Conservation (phyloP, 441 rosid genomes). For the Populus hybrid region DNA sequence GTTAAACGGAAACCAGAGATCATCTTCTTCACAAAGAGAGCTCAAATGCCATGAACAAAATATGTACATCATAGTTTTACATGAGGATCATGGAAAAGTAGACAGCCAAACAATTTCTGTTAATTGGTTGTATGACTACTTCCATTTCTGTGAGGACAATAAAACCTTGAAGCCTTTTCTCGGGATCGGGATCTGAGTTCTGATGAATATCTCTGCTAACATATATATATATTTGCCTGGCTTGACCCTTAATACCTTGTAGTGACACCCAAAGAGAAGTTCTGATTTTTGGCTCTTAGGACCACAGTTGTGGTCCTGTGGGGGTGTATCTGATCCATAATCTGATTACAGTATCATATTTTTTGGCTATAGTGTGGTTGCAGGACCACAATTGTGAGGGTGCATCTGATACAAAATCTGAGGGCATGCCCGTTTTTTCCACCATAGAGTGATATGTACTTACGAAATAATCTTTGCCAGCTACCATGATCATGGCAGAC, state of each 20-base stretch:
- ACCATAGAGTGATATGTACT: background rate
- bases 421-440: conserved; percentile 1
- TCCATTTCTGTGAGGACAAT: conserved; percentile 9
- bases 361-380: background rate
- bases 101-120: background rate
- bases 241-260: conserved; percentile 1
- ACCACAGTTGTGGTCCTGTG: conserved; percentile 1
- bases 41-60: no score
- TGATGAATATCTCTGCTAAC: conserved; percentile 12
- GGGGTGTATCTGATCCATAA: background rate
- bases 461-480: background rate
- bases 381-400: conserved; percentile 25
- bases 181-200: conserved; percentile 35
- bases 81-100: no score
- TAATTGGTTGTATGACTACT: conserved; percentile 1
- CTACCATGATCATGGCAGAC: conserved; percentile 6
- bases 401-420: conserved; percentile 20
- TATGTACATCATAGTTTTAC: no score
- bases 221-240: background rate
- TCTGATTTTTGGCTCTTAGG: conserved; percentile 8
- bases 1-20: no score
- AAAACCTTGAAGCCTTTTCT: background rate
- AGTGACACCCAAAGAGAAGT: conserved; percentile 17
- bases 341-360: background rate
- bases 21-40: no score